These are phyloP conservation scores for Phaseolus coccineus DNA, from an alignment of 331 rosid species.

Conservation along the genomic window DNA sequence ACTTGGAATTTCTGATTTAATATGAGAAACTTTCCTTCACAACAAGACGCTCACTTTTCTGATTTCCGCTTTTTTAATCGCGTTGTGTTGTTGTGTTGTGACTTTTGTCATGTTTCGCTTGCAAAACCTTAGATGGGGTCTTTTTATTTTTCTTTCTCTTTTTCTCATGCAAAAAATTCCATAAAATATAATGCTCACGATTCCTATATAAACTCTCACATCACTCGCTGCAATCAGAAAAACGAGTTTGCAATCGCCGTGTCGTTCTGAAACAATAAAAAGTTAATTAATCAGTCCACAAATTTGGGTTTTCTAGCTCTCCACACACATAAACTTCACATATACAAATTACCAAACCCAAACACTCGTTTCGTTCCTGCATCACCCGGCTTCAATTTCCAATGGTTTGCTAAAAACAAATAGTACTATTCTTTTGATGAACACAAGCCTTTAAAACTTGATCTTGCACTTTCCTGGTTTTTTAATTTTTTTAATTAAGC, in stretches of 20 bases:
- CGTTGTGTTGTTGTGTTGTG: neutral
- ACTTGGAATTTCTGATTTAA: constrained; percentile 47
- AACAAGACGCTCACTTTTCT: constrained; percentile 29
- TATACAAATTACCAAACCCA: neutral
- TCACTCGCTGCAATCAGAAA: neutral
- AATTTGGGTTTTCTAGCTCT: neutral
- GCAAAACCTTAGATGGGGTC: constrained; percentile 4
- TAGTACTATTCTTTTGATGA: constrained; percentile 25
- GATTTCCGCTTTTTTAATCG: neutral
- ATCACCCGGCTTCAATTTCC: constrained; percentile 60
- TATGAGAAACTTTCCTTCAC: constrained; percentile 18
- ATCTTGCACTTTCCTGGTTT: constrained; percentile 72
- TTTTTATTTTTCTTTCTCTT: neutral
- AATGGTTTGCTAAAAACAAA: constrained; percentile 25
- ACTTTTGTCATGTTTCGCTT: constrained; percentile 40
- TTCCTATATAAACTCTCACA: neutral
- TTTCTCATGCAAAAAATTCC: constrained; percentile 16
- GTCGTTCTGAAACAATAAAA: too few relatives aligned
- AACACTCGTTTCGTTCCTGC: constrained; percentile 25
- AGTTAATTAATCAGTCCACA: neutral
- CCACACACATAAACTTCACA: neutral
- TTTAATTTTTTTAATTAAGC: constrained; percentile 58
- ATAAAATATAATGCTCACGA: neutral
- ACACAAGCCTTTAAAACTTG: constrained; percentile 30
- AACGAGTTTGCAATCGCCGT: too few relatives aligned